Evolutionary conservation across 2,329 filamentous ascomycete genomes (phyloP), one percentile per base, ranked within the genome.

Genomic region (Beauveria rudraprayagi): DNA sequence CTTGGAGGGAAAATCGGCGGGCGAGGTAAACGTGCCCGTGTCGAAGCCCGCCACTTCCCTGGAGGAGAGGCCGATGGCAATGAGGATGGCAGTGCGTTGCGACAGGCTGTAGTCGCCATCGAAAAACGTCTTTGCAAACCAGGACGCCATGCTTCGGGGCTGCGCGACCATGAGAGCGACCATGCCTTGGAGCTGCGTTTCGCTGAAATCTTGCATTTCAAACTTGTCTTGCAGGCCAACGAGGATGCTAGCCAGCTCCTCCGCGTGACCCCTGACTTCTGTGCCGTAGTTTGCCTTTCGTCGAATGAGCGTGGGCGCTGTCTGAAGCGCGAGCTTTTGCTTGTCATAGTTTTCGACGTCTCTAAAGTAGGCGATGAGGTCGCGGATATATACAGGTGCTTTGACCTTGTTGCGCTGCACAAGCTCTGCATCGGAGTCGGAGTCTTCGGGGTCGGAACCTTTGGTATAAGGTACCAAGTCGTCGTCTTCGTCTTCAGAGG

Each of bases 351-450:
- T 89, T 51, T 97, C 91, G 0, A 84, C 85, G 66, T 96, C 90
- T 54, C 90, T 83, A 3, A 99, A 80, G 68, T 88, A 92, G 8
- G 79, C 72, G 60, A 97, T 86, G 11, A 97, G 80, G 67, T 96
- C 91, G 51, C 92, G 86, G 63, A 97, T 88, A 68, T 97, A 97
- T 1, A 99, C 92, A 1, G 94, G 94, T 0, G 91, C 83, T 62
- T 84, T 89, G 24, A 88, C 84, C 67, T 94, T 97, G 72, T 94
- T 87, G 16, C 92, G 83, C 61, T 89, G 87, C 53, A 97, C 82
- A 19, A 96, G 78, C 0, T 92, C 96, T 5, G 94, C 88, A 67
- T 99, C 95, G 43, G 97, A 92, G 61, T 97, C 92, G 0, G 91
- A 93, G 70, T 99, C 94, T 70, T 95, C 91, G 0, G 86, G 83